Evolutionary conservation across 2,329 filamentous ascomycete genomes (phyloP).

Genomic region (Pseudogymnoascus sp.): DNA sequence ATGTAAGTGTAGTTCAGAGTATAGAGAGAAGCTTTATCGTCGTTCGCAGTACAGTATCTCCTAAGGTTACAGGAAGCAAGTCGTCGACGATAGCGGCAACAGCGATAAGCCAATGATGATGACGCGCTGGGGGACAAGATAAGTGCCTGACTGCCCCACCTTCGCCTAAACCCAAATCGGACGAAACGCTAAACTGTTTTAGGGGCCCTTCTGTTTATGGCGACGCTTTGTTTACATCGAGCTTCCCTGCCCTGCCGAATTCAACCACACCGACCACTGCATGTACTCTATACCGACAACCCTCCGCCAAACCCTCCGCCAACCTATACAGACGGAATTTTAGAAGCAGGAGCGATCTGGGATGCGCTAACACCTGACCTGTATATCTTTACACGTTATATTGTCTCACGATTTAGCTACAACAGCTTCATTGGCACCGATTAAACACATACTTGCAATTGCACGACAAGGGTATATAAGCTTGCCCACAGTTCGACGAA

Average conservation of each 20-base stretch:
- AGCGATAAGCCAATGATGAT: conserved; percentile 4
- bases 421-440: neutral
- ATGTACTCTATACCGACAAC: conserved; percentile 1
- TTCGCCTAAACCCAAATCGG: conserved; percentile 3
- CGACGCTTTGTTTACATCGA: conserved; percentile 8
- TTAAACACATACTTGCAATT: neutral
- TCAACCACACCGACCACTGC: conserved; percentile 1
- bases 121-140: neutral
- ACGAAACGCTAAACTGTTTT: conserved; percentile 6
- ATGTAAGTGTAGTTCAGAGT: neutral
- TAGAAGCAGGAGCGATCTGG: neutral
- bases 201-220: conserved; percentile 8
- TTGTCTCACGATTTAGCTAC: neutral
- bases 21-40: neutral
- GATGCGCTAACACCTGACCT: neutral
- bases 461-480: conserved; percentile 5
- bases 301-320: neutral
- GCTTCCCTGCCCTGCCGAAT: conserved; percentile 1
- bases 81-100: neutral
- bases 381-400: conserved; percentile 2
- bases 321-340: neutral
- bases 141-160: conserved; percentile 7
- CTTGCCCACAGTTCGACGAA: conserved; percentile 2
- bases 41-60: neutral
- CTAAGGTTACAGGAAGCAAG: neutral